Evolutionary conservation across 768 basidiomycete species (phyloP), one percentile per base, ranked within the genome.

Genomic region (Auriscalpium vulgare): DNA sequence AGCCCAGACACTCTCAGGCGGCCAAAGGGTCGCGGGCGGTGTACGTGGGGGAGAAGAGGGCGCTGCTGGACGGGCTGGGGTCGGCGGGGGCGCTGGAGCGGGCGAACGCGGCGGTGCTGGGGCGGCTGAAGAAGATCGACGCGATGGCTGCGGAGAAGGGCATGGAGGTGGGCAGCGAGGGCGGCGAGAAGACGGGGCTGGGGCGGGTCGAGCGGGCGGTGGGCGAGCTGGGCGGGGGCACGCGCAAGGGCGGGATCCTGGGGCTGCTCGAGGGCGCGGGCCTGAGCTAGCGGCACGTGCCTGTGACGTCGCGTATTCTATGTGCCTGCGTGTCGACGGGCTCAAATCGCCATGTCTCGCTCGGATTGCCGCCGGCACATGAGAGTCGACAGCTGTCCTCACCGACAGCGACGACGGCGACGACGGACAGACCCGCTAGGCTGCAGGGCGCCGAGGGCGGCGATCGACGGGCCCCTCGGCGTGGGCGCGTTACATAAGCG

Each of bases 111-210:
- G 71, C 71, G 1, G 78, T 88, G 29, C 66, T 80, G 11, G 71
- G 70, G 44, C 79, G 85, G 50, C 69, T 88, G 55, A 74, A 72
- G 64, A 76, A 72, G 62, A 79, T 81, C 10, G 76, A 80, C 54
- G 73, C 72, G 54, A 68, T 76, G 53, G 75, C 77, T 5, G 71
- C 72, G 14, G 66, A 71, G 51, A 65, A 69, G 21, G 71, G 74
- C 9, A 54, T 74, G 56, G 74, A 75, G 57, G 73, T 75, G 1
- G 74, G 70, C 8, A 71, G 73, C 8, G 72, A 74, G 50, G 77
- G 76, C 6, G 70, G 73, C 0, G 75, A 75, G 21, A 65, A 69
- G 58, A 74, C 76, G 1, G 80, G 79, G 16, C 63, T 81, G 14
- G 64, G 63, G 14, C 68, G 81, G 16, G 76, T 81, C 2, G 80